Conservation (phyloP, 2,329 filamentous ascomycete genomes). For the Claviceps digitariae region DNA sequence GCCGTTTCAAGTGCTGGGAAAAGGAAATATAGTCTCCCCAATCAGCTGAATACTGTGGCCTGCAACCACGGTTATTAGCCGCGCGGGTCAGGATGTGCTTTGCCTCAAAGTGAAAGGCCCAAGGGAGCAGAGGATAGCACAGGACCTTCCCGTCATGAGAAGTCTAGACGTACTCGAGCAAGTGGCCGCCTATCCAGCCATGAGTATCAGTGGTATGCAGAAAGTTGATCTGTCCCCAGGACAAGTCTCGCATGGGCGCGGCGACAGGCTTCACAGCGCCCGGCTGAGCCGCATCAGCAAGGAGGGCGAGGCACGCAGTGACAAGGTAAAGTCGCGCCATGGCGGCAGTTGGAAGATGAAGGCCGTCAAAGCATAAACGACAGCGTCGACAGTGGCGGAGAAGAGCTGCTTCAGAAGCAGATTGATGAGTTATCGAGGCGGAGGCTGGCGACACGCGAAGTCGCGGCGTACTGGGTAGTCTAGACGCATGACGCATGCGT, state of each 20-base stretch:
- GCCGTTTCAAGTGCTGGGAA: conserved; percentile 63
- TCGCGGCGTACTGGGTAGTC: no score
- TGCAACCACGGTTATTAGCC: conserved; percentile 17
- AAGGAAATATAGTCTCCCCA: conserved; percentile 99
- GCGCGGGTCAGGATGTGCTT: background rate
- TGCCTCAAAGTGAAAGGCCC: background rate
- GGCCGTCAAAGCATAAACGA: background rate
- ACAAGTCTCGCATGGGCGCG: conserved; percentile 69
- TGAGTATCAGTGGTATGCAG: conserved; percentile 95
- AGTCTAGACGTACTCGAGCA: conserved; percentile 56
- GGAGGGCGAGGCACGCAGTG: conserved; percentile 18
- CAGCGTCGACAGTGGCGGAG: background rate
- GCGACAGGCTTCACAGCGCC: conserved; percentile 63
- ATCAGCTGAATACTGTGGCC: conserved; percentile 83
- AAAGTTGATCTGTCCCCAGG: conserved; percentile 93
- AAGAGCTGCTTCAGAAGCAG: background rate
- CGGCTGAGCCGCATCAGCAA: conserved; percentile 50
- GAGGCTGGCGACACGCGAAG: no score
- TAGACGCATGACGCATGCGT: no score
- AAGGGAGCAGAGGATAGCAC: no score
- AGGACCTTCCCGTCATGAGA: background rate
- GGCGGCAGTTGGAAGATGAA: conserved; percentile 5
- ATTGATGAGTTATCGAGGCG: background rate
- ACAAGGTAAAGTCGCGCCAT: conserved; percentile 15
- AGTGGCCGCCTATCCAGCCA: conserved; percentile 87